A percentile compares a stretch with the other conserved stretches of the same genome.
Conservation (phyloP, 1,139 yeast genomes). For the Arxiozyma telluris region DNA sequence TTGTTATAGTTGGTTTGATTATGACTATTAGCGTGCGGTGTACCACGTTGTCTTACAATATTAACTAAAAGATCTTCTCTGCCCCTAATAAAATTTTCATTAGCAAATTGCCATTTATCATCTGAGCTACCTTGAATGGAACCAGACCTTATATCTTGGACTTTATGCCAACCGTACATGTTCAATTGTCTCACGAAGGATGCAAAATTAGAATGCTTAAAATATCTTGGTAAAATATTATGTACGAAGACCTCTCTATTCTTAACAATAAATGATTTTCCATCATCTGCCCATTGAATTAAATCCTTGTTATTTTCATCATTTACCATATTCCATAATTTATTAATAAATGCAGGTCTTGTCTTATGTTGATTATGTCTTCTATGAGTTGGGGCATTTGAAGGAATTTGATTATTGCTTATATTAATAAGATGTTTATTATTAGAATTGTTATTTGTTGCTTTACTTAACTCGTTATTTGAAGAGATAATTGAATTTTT, state of each 20-base stretch:
- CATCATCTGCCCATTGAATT: constrained; percentile 81
- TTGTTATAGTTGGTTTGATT: background rate
- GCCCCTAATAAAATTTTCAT: constrained; percentile 66
- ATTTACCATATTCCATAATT: constrained; percentile 92
- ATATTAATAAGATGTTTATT: background rate
- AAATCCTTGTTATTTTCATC: constrained; percentile 59
- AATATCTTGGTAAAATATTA: constrained; percentile 76
- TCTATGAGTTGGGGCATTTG: background rate
- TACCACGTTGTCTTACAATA: constrained; percentile 43
- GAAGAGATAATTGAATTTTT: constrained; percentile 1
- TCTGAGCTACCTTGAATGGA: constrained; percentile 29
- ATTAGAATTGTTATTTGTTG: too few species aligned
- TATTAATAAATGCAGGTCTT: constrained; percentile 83
- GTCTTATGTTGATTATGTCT: constrained; percentile 27
- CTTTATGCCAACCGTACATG: constrained; percentile 95
- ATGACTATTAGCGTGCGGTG: constrained; percentile 9
- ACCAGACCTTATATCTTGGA: constrained; percentile 42
- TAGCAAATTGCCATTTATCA: constrained; percentile 61
- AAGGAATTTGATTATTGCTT: background rate
- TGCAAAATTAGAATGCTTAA: constrained; percentile 90
- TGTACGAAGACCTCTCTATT: constrained; percentile 85
- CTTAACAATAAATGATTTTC: constrained; percentile 73
- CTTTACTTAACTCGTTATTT: background rate
- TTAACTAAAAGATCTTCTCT: constrained; percentile 67
- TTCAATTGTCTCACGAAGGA: constrained; percentile 89